phyloP scores from a whole-genome alignment of 768 basidiomycete species.

The Amanita pseudoporphyria region DNA sequence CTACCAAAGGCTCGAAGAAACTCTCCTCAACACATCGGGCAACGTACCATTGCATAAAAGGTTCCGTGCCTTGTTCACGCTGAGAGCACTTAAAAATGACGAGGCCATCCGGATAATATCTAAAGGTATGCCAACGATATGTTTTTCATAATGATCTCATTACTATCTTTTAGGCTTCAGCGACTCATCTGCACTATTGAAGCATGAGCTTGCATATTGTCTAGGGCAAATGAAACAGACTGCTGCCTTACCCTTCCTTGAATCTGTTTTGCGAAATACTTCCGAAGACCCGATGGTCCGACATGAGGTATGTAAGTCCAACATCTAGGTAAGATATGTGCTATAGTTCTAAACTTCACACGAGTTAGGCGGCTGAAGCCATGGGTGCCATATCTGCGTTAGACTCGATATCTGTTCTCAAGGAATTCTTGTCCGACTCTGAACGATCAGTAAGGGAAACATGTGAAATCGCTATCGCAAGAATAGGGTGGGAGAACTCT shows the following conservation, averaged over 20 bases:
- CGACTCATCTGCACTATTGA: slow-evolving; percentile 84
- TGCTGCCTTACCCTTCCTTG: slow-evolving; percentile 70
- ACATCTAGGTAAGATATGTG: not conserved
- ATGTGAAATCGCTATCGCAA: slow-evolving; percentile 92
- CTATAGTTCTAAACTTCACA: slow-evolving; percentile 8
- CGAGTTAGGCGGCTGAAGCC: slow-evolving; percentile 85
- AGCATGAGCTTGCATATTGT: slow-evolving; percentile 97
- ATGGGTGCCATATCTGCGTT: slow-evolving; percentile 85
- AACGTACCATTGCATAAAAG: slow-evolving; percentile 73
- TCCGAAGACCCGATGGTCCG: slow-evolving; percentile 92
- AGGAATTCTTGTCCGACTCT: slow-evolving; percentile 60
- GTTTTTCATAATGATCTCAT: slow-evolving; percentile 4
- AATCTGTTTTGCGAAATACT: slow-evolving; percentile 59
- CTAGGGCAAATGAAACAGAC: slow-evolving; percentile 81
- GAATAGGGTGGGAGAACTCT: slow-evolving; percentile 88
- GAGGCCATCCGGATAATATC: slow-evolving; percentile 80
- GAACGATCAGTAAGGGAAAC: slow-evolving; percentile 83
- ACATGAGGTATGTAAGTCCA: slow-evolving; percentile 68
- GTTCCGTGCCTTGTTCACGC: slow-evolving; percentile 86
- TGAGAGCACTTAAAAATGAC: slow-evolving; percentile 74
- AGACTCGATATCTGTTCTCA: slow-evolving; percentile 57
- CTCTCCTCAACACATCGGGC: slow-evolving; percentile 69
- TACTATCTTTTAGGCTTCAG: slow-evolving; percentile 49
- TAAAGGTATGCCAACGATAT: slow-evolving; percentile 41
- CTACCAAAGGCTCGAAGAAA: slow-evolving; percentile 59